Evolutionary conservation across 2,329 filamentous ascomycete species (phyloP), one percentile per base, ranked within the genome.

Genomic region (Coniochaeta sp.): DNA sequence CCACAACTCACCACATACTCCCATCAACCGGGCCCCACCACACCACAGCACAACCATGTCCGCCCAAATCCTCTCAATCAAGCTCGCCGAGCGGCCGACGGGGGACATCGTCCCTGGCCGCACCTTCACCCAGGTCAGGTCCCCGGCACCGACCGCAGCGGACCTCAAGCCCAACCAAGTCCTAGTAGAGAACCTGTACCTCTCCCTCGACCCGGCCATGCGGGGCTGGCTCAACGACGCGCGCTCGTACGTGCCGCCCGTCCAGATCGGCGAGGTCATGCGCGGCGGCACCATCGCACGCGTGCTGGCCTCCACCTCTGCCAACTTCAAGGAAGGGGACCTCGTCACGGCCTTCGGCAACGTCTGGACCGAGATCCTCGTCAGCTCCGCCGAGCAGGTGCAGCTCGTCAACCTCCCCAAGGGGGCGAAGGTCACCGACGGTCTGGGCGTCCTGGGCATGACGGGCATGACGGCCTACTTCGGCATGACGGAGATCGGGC

Each of bases 401-500:
- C 60, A 65, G 16, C 48, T 54, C 26, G 48, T 59, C 13, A 49
- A 64, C 4, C 45, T 66, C 20, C 62, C 65, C 6, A 30, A 57
- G 1, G 63, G 63, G 12, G 61, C 58, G 16, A 62, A 62, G 52
- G 38, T 65, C 8, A 82, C 79, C 1, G 81, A 85, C 60, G 70
- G 75, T 2, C 66, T 81, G 53, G 75, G 76, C 5, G 75, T 77
- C 26, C 65, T 75, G 27, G 83, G 83, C 3, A 71, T 78, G 67
- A 84, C 83, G 0, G 83, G 81, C 0, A 57, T 87, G 52, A 87
- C 84, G 0, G 84, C 82, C 0, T 86, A 85, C 60, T 86, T 86
- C 57, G 83, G 83, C 3, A 76, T 86, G 61, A 67, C 80, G 51
- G 79, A 85, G 35, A 74, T 87, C 13, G 85, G 79, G 0, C 68